phyloP scores from a whole-genome alignment of 129 eudicot species.

The Chrysanthemum seticuspe region DNA sequence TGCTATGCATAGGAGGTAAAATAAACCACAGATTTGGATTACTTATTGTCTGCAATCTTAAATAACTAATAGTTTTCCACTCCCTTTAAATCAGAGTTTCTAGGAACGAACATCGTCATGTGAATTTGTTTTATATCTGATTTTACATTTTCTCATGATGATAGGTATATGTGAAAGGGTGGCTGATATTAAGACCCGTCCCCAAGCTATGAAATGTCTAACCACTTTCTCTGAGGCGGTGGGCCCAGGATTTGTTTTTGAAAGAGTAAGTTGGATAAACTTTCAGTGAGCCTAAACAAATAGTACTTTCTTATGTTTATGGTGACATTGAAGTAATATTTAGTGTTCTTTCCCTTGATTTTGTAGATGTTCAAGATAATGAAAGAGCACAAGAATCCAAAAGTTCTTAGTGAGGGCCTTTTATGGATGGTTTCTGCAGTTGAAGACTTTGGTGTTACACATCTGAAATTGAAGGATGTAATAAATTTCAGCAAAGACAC shows the following conservation, averaged over 20 bases:
- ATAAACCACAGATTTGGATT: no score
- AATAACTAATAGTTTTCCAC: not conserved
- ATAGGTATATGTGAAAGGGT: constrained; percentile 93
- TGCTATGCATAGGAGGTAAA: constrained; percentile 83
- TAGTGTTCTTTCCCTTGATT: not conserved
- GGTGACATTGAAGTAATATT: constrained; percentile 15
- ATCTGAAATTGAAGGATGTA: constrained; percentile 85
- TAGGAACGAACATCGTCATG: not conserved
- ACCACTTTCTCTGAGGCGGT: constrained; percentile 87
- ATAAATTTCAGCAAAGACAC: constrained; percentile 98
- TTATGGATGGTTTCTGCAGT: constrained; percentile 98
- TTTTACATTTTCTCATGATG: constrained; percentile 15
- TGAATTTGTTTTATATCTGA: constrained; percentile 11
- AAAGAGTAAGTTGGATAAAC: constrained; percentile 56
- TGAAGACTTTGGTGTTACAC: constrained; percentile 88
- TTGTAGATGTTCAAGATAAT: constrained; percentile 81
- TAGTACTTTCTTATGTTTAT: not conserved
- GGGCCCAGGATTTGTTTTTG: constrained; percentile 90
- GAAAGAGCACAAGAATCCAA: constrained; percentile 99
- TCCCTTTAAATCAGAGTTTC: not conserved
- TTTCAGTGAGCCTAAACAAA: not conserved
- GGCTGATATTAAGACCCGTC: constrained; percentile 96
- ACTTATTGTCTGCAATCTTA: not conserved
- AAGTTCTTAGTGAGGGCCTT: constrained; percentile 96
- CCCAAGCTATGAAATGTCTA: constrained; percentile 86